phyloP scores from a whole-genome alignment of 768 basidiomycete genomes.

The Trametes sanguinea region DNA sequence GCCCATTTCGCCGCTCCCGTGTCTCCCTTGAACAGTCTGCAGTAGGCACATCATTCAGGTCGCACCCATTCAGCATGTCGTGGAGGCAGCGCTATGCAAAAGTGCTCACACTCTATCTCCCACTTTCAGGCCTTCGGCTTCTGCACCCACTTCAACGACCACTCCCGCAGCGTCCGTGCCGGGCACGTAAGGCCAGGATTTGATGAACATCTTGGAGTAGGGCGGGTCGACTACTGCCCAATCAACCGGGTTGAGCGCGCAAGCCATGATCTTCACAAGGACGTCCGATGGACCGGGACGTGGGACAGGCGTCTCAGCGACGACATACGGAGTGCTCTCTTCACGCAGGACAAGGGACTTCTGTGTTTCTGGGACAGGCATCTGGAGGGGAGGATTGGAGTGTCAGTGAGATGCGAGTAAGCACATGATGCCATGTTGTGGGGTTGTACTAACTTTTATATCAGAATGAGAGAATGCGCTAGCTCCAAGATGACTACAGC shows the following conservation, averaged over 20 bases:
- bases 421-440: too few species aligned
- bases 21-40: slow-evolving; percentile 28
- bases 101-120: slow-evolving; percentile 37
- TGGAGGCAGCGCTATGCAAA: too few species aligned
- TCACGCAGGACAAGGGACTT: slow-evolving; percentile 16
- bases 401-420: too few species aligned
- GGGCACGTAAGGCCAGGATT: slow-evolving; percentile 25
- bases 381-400: not conserved
- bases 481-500: too few species aligned
- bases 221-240: slow-evolving; percentile 29
- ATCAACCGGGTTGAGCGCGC: slow-evolving; percentile 37
- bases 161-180: slow-evolving; percentile 24
- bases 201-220: slow-evolving; percentile 17
- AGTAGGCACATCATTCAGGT: not conserved
- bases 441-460: too few species aligned
- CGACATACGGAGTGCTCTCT: slow-evolving; percentile 7
- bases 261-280: slow-evolving; percentile 32
- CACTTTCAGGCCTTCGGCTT: slow-evolving; percentile 33
- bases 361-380: slow-evolving; percentile 11
- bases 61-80: too few species aligned
- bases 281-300: slow-evolving; percentile 31
- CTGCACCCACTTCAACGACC: slow-evolving; percentile 35
- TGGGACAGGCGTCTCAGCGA: slow-evolving; percentile 1
- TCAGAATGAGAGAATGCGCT: too few species aligned
- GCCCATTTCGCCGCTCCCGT: slow-evolving; percentile 13